These are phyloP conservation scores for Monilinia fructicola DNA, from an alignment of 2,329 filamentous ascomycete genomes.

Conservation along the genomic window DNA sequence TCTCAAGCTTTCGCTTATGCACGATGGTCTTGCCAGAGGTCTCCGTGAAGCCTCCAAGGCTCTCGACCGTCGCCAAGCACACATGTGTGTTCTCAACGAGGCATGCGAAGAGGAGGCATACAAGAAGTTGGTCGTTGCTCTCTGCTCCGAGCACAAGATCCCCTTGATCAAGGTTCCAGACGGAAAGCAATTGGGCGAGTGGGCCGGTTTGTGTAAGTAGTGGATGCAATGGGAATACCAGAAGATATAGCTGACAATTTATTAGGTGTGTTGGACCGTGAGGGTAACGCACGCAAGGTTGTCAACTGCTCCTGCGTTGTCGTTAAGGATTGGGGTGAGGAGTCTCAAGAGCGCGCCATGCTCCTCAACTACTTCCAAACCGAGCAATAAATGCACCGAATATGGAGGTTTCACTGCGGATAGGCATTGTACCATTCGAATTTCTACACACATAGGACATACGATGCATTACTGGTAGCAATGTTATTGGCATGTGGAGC, in stretches of 20 bases:
- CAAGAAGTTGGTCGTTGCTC: constrained; percentile 99
- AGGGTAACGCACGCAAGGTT: constrained; percentile 99
- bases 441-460: constrained; percentile 38
- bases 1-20: constrained; percentile 97
- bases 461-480: constrained; percentile 38
- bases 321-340: constrained; percentile 99
- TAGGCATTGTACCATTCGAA: constrained; percentile 37
- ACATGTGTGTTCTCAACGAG: constrained; percentile 99
- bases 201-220: constrained; percentile 96
- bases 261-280: constrained; percentile 93
- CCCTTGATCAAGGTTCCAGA: constrained; percentile 99
- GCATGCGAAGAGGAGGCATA: constrained; percentile 99
- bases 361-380: constrained; percentile 99
- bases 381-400: constrained; percentile 57
- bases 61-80: constrained; percentile 95
- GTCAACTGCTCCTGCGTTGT: constrained; percentile 99
- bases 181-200: constrained; percentile 99
- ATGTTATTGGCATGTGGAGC: constrained; percentile 39
- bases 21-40: constrained; percentile 98
- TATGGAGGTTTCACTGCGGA: constrained; percentile 38
- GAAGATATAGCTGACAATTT: constrained; percentile 28
- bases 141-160: constrained; percentile 99
- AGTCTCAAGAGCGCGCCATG: constrained; percentile 97
- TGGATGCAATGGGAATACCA: constrained; percentile 25
- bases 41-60: constrained; percentile 98